Conservation (phyloP, 495 filamentous ascomycete genomes). For the Hypoxylon subgilvum region DNA sequence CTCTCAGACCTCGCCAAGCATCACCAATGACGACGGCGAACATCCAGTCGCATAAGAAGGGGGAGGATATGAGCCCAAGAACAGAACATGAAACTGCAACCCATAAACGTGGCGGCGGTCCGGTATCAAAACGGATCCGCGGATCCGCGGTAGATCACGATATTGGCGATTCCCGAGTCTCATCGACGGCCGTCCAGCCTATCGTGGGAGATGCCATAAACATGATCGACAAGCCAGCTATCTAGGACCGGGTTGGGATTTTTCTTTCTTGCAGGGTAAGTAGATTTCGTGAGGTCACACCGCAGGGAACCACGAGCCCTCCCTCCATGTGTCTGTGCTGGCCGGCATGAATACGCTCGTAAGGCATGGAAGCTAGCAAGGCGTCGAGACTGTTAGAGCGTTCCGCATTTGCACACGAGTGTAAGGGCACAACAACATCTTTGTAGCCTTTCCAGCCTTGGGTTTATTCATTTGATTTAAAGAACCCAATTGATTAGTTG, state of each 20-base stretch:
- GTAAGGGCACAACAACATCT: not conserved
- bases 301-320: too few species aligned
- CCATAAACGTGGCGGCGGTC: slow-evolving; percentile 16
- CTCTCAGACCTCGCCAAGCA: too few species aligned
- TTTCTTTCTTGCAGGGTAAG: too few species aligned
- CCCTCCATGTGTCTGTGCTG: too few species aligned
- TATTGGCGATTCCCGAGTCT: slow-evolving; percentile 2
- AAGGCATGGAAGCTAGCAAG: slow-evolving; percentile 11
- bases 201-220: not conserved
- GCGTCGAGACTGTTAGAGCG: slow-evolving; percentile 12
- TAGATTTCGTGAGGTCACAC: too few species aligned
- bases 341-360: slow-evolving; percentile 11
- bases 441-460: too few species aligned
- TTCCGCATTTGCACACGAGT: not conserved
- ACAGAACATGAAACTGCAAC: slow-evolving; percentile 21
- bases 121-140: slow-evolving; percentile 34
- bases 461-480: too few species aligned
- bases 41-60: not conserved
- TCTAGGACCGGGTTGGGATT: too few species aligned
- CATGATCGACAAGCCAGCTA: too few species aligned
- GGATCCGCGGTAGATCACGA: slow-evolving; percentile 27
- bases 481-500: too few species aligned
- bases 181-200: slow-evolving; percentile 13
- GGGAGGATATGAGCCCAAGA: slow-evolving; percentile 17
- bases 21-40: too few species aligned